Conservation (phyloP, 495 filamentous ascomycete genomes). For the Chaetomium fimeti region DNA sequence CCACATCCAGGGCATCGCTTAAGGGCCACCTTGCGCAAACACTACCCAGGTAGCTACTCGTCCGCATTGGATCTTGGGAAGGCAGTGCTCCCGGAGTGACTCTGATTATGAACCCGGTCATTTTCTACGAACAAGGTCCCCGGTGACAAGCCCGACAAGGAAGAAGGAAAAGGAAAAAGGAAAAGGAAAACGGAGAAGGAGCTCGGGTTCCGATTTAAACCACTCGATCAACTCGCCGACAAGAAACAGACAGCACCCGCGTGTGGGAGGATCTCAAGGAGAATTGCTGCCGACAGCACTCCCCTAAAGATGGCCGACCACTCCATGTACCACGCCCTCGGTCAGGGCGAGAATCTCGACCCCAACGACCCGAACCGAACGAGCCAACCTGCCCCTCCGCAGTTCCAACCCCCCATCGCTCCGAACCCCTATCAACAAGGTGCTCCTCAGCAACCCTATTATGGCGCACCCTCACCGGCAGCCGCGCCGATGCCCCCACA, state of each 20-base stretch:
- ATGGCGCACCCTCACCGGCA: constrained; percentile 38
- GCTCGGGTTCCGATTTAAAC: not conserved
- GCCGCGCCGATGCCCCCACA: constrained; percentile 37
- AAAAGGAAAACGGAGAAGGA: not conserved
- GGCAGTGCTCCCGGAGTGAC: not conserved
- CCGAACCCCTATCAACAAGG: constrained; percentile 63
- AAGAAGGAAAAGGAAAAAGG: not conserved
- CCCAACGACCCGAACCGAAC: constrained; percentile 60
- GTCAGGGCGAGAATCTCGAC: constrained; percentile 59
- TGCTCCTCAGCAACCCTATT: constrained; percentile 43
- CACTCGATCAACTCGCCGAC: constrained; percentile 6
- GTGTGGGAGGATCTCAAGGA: not conserved
- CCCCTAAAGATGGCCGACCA: constrained; percentile 65
- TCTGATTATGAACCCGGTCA: constrained; percentile 24
- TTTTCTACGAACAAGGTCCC: constrained; percentile 18
- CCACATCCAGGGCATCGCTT: not conserved
- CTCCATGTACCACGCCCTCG: constrained; percentile 72
- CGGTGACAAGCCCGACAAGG: constrained; percentile 23
- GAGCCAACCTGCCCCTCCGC: constrained; percentile 57
- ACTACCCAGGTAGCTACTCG: not conserved
- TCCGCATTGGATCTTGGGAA: not conserved
- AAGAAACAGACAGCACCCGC: not conserved
- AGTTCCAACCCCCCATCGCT: constrained; percentile 53
- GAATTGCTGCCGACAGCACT: constrained; percentile 2
- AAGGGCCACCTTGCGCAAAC: constrained; percentile 17